Base-by-base conservation (phyloP, 441 rosid genomes). In the Croton setiger region DNA sequence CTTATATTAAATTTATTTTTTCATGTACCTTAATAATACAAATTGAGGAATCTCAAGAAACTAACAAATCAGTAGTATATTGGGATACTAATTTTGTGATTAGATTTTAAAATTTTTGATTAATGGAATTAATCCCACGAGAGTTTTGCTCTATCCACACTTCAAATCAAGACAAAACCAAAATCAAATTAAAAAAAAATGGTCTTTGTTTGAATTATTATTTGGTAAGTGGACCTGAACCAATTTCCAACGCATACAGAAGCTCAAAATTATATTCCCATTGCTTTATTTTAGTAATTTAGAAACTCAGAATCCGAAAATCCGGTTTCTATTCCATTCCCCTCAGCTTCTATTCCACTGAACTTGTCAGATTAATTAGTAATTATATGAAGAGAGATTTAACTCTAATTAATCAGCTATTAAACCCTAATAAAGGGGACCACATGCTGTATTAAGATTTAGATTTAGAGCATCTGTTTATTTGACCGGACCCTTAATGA, bases 321-420 rank as follows among this genome's bases (percentile, higher is more conserved):
- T 77, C 66, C 86, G 56, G 91, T 74, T 88, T 92, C 96, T 88
- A 92, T 92, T 92, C 97, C 92, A 92, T 92, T 92, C 92, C 92
- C 71, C 86, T 68, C 81, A 83, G 87, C 87, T 89, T 92, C 97
- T 88, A 89, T 88, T 88, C 97, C 86, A 85, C 96, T 83, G 94
- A 81, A 35, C 68, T 63, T 85, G 94, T 89, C 98, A 87, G 94
- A 18, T 76, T 78, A 62, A 53, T 53, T 35, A 31, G 12, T 57
- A 41, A 58, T n/a, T 43, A 31, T 27, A 0, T 15, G 4, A 2
- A 49, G 59, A 64, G 52, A 47, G 64, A 45, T 36, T 39, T 39
- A 5, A 51, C 65, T 47, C 44, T 35, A 67, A 58, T 72, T 74
- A 47, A 27, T 27, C n/a, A 13, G 27, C 59, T 48, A 8, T 10